Conservation (phyloP, 768 basidiomycete species). For the Lepiota subincarnata region DNA sequence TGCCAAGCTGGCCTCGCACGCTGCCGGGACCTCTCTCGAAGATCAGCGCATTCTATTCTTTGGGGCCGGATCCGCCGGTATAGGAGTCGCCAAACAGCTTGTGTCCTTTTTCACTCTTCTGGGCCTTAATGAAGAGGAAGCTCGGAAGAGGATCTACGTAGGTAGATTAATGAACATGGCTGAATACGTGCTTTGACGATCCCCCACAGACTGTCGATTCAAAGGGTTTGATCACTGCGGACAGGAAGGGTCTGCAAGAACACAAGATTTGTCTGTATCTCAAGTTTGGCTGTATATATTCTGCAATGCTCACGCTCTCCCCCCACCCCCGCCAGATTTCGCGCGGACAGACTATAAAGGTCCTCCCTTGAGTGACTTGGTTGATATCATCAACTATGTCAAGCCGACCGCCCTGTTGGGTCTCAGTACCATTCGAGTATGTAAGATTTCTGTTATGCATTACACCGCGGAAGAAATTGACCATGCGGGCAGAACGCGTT, state of each 20-base stretch:
- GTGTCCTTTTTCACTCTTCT: slow-evolving; percentile 76
- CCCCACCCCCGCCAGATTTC: slow-evolving; percentile 47
- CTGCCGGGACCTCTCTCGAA: slow-evolving; percentile 49
- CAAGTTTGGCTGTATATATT: slow-evolving; percentile 28
- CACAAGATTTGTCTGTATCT: slow-evolving; percentile 64
- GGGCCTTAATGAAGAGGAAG: slow-evolving; percentile 63
- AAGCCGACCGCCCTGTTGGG: slow-evolving; percentile 77
- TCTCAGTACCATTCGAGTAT: slow-evolving; percentile 54
- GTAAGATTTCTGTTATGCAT: slow-evolving; percentile 9
- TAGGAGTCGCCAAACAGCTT: slow-evolving; percentile 84
- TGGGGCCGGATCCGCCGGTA: slow-evolving; percentile 87
- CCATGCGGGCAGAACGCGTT: slow-evolving; percentile 50
- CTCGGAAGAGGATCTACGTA: slow-evolving; percentile 64
- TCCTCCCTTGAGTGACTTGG: slow-evolving; percentile 52
- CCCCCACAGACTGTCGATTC: slow-evolving; percentile 62
- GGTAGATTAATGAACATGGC: slow-evolving; percentile 16
- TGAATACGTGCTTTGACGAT: slow-evolving; percentile 12
- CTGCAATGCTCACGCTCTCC: slow-evolving; percentile 28
- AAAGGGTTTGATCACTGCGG: slow-evolving; percentile 69
- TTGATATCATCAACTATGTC: slow-evolving; percentile 66
- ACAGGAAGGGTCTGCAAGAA: slow-evolving; percentile 61
- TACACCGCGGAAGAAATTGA: not conserved
- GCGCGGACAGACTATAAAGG: slow-evolving; percentile 68
- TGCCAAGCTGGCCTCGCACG: slow-evolving; percentile 53
- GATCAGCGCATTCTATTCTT: slow-evolving; percentile 86